Conservation (phyloP, 2,329 filamentous ascomycete genomes). For the Geosmithia morbida region DNA sequence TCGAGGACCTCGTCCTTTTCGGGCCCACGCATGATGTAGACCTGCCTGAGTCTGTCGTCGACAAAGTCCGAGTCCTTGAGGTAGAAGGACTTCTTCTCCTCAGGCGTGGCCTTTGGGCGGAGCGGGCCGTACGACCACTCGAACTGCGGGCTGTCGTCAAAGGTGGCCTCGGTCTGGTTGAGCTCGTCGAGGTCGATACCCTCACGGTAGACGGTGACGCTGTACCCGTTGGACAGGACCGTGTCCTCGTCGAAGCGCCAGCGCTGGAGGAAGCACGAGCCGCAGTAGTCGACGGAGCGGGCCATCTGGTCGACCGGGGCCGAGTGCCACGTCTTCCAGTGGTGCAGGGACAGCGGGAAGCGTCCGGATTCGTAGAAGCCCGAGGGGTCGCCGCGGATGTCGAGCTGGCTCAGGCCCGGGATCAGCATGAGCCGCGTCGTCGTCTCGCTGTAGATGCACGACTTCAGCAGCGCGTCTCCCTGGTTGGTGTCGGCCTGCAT, state of each 20-base stretch:
- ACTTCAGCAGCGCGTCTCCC: conserved; percentile 41
- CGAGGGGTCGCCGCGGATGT: conserved; percentile 36
- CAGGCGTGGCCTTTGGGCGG: neutral
- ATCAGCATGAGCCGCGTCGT: conserved; percentile 37
- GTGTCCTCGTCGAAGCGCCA: conserved; percentile 32
- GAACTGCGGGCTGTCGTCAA: conserved; percentile 1
- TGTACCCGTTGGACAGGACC: conserved; percentile 45
- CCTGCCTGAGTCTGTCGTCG: conserved; percentile 1
- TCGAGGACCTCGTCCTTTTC: conserved; percentile 3
- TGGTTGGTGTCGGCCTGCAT: conserved; percentile 9
- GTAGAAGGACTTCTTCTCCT: conserved; percentile 3
- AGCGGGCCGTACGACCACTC: conserved; percentile 3
- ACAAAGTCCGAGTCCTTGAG: conserved; percentile 2
- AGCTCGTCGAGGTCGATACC: conserved; percentile 25
- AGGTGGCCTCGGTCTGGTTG: conserved; percentile 8
- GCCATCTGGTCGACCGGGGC: conserved; percentile 34
- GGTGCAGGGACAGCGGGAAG: conserved; percentile 41
- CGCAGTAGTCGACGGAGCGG: conserved; percentile 34
- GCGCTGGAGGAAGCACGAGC: conserved; percentile 42
- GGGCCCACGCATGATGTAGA: conserved; percentile 1
- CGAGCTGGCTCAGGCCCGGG: conserved; percentile 41
- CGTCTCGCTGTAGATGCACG: conserved; percentile 42
- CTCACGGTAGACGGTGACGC: conserved; percentile 31
- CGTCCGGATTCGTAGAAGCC: conserved; percentile 46
- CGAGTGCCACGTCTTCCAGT: conserved; percentile 49